Percentiles rank a stretch among this genome's conserved stretches.
phyloP scores from a whole-genome alignment of 139 green algal genomes.

The Chlorella sp. region DNA sequence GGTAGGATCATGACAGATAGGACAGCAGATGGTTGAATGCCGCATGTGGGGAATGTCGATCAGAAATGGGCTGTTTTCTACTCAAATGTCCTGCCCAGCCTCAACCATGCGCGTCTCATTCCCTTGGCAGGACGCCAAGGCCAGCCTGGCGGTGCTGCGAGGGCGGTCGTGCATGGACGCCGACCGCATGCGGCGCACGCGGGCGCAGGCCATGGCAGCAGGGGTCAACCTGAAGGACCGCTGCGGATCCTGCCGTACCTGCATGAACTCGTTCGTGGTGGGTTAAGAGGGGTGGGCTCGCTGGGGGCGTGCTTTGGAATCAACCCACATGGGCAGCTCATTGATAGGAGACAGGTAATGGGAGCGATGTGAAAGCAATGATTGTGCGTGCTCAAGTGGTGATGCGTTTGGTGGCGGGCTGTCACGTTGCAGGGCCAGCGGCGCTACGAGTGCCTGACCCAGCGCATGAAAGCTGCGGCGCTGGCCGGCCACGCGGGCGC shows the following conservation, averaged over 20 bases:
- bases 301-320: too few species aligned
- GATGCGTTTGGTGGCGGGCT: too few species aligned
- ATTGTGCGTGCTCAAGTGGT: too few species aligned
- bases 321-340: too few species aligned
- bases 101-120: too few species aligned
- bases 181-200: conserved; percentile 44
- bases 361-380: too few species aligned
- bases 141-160: conserved; percentile 33
- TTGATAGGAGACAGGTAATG: too few species aligned
- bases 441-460: conserved; percentile 67
- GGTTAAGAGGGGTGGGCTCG: background rate
- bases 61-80: too few species aligned
- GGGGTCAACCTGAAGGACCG: conserved; percentile 47
- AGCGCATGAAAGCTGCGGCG: conserved; percentile 69
- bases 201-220: conserved; percentile 42
- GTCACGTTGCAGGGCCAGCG: conserved; percentile 39
- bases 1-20: too few species aligned
- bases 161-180: conserved; percentile 8
- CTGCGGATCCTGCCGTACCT: conserved; percentile 59
- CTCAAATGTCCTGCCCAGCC: too few species aligned
- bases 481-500: conserved; percentile 58
- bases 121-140: conserved; percentile 39
- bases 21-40: too few species aligned
- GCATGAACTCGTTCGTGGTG: conserved; percentile 43
- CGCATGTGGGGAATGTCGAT: too few species aligned